Evolutionary conservation across 495 filamentous ascomycete genomes (phyloP), one percentile per base, ranked within the genome.

Genomic region (Pseudomonodictys pantanalensis): DNA sequence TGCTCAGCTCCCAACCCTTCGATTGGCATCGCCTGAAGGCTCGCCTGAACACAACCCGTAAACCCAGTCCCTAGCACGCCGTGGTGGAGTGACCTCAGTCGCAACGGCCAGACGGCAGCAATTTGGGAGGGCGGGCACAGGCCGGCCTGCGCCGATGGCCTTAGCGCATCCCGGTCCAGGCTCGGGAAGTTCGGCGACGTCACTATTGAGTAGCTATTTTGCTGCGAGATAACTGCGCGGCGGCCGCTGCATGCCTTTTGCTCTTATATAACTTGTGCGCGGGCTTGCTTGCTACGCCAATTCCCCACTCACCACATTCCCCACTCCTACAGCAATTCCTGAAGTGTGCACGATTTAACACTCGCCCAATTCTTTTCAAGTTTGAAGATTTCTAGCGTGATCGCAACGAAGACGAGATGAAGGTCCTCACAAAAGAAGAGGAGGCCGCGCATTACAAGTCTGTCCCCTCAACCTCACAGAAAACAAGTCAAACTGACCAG

Each of bases 391-490:
- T n/a, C n/a, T n/a, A n/a, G n/a, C n/a, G n/a, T n/a, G n/a, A n/a
- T 41, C 12, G 38, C 15, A n/a, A 4, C 15, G 12, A 5, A 15
- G 4, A 5, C 38, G 12, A 3, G 3, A 97, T 97, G 92, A 97
- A 97, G 85, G 75, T 97, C 66, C 81, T 97, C 69, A 92, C 88
- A 49, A 91, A 91, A 69, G 91, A 96, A 83, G 90, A 97, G 79
- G 91, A 96, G 77, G 69, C 76, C 49, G 79, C 75, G 41, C 82
- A 83, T 72, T 86, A 86, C 74, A 69, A 76, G 83, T 86, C 79
- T 11, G 71, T 42, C 8, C 43, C 12, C n/a, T 11, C 32, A 35
- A 10, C 39, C 50, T 47, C 7, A 22, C 7, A 43, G 10, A 43
- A 8, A 25, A 2, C 12, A 10, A n/a, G 29, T 35, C 3, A 41